Conservation (phyloP, 225 moss, liverwort and hornwort species). For the Polytrichum commune region DNA sequence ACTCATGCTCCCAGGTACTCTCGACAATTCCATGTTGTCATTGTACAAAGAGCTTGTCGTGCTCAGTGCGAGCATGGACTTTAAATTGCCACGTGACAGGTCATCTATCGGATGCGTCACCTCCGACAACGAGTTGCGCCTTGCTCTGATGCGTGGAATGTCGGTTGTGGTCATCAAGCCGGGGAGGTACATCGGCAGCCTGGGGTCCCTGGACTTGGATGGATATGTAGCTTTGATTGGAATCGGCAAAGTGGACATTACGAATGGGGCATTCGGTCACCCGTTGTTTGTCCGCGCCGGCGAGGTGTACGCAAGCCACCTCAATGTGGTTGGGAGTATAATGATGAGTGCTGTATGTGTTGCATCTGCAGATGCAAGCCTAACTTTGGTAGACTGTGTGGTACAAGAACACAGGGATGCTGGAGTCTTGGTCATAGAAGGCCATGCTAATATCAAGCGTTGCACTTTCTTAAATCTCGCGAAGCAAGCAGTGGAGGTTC, state of each 20-base stretch:
- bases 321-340: conserved; percentile 2
- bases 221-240: conserved; percentile 7
- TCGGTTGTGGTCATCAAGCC: conserved; percentile 4
- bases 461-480: conserved; percentile 1
- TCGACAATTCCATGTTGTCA: not conserved
- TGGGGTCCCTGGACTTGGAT: not conserved
- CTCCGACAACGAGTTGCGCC: not conserved
- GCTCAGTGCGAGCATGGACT: not conserved
- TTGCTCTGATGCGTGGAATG: not conserved
- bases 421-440: not conserved
- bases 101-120: not conserved
- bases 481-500: conserved; percentile 12
- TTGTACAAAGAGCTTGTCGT: conserved; percentile 1
- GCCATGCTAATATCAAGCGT: conserved; percentile 2
- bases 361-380: not conserved
- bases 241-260: conserved; percentile 1
- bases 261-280: not conserved
- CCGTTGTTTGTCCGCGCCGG: not conserved
- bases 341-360: conserved; percentile 5
- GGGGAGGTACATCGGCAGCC: not conserved
- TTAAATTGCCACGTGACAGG: not conserved
- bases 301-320: conserved; percentile 2
- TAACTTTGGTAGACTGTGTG: conserved; percentile 7
- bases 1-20: conserved; percentile 1
- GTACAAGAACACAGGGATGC: conserved; percentile 1